A percentile compares a stretch with the other conserved stretches of the same genome.
phyloP scores from a whole-genome alignment of 2,329 filamentous ascomycete species.

The Alternaria consortialis region DNA sequence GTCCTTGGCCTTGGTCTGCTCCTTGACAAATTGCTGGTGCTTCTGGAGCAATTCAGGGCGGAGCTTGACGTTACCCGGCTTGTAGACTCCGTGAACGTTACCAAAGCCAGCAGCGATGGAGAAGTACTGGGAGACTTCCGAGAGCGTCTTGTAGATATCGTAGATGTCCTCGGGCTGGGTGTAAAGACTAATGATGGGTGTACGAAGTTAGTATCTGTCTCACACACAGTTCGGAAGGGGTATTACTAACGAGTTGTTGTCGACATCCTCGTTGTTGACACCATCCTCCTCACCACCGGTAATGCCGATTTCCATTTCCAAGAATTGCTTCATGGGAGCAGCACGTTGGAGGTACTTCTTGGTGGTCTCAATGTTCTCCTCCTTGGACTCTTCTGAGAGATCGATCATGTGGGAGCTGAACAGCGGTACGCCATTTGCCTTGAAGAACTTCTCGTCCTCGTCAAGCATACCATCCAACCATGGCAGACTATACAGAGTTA shows the following conservation, averaged over 20 bases:
- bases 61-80: constrained; percentile 64
- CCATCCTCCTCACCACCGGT: constrained; percentile 98
- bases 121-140: constrained; percentile 90
- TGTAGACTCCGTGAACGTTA: constrained; percentile 90
- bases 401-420: constrained; percentile 96
- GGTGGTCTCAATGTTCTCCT: constrained; percentile 92
- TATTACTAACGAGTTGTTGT: constrained; percentile 76
- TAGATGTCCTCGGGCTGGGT: no score
- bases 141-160: constrained; percentile 68
- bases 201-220: not conserved
- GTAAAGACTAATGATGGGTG: no score
- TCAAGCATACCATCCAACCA: constrained; percentile 82
- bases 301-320: constrained; percentile 90
- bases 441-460: constrained; percentile 94
- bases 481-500: constrained; percentile 64
- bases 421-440: constrained; percentile 71
- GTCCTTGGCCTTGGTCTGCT: constrained; percentile 61
- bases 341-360: constrained; percentile 80
- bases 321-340: constrained; percentile 94
- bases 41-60: constrained; percentile 95
- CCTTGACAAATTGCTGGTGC: constrained; percentile 92
- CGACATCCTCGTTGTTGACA: constrained; percentile 59
- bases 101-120: constrained; percentile 85
- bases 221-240: not conserved
- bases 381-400: constrained; percentile 76